phyloP scores from a whole-genome alignment of 805 yeast genomes.

The Yarrowia sp. region DNA sequence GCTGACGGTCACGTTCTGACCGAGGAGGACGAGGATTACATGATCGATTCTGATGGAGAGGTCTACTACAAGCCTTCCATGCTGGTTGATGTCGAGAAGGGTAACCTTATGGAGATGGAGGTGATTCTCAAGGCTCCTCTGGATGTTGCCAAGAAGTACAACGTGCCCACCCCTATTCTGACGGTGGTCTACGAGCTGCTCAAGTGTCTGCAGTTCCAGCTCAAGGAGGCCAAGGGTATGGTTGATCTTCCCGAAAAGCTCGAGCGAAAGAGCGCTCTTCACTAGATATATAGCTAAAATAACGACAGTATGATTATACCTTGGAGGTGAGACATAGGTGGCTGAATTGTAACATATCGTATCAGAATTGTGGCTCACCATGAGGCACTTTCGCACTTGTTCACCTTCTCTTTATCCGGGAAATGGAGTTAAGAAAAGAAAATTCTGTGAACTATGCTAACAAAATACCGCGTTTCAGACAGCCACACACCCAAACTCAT shows the following conservation, averaged over 20 bases:
- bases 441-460: not conserved
- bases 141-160: slow-evolving; percentile 48
- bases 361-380: no score
- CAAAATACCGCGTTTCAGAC: not conserved
- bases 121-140: slow-evolving; percentile 68
- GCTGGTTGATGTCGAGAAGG: slow-evolving; percentile 65
- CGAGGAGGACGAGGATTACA: slow-evolving; percentile 48
- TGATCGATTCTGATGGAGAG: slow-evolving; percentile 59
- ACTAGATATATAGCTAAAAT: not conserved
- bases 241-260: slow-evolving; percentile 43
- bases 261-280: slow-evolving; percentile 25
- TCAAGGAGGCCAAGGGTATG: slow-evolving; percentile 57
- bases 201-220: slow-evolving; percentile 56
- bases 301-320: not conserved
- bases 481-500: not conserved
- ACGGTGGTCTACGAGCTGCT: slow-evolving; percentile 57
- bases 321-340: not conserved
- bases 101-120: slow-evolving; percentile 68
- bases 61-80: slow-evolving; percentile 66
- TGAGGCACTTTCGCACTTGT: no score
- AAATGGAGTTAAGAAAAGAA: not conserved
- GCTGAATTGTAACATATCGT: no score
- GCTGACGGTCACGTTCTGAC: slow-evolving; percentile 43
- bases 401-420: no score
- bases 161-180: slow-evolving; percentile 59